phyloP scores from a whole-genome alignment of 176 grass and related monocot genomes.

The Triticum urartu region DNA sequence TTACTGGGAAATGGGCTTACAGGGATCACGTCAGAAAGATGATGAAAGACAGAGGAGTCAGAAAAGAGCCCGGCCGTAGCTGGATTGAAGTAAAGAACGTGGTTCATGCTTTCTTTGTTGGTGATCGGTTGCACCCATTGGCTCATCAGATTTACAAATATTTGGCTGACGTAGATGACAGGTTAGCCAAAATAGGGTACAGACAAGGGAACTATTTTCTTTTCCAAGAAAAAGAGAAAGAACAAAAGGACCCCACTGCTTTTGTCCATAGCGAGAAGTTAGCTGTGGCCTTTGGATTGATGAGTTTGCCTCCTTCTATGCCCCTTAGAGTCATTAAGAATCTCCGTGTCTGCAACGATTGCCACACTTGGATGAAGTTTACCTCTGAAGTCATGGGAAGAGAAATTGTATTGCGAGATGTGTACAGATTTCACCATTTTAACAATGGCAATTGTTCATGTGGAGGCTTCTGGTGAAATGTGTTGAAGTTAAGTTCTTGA shows the following conservation, averaged over 20 bases:
- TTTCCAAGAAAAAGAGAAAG: slow-evolving; percentile 62
- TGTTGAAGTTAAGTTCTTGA: neutral
- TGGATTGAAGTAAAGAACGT: slow-evolving; percentile 60
- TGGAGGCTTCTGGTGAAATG: slow-evolving; percentile 65
- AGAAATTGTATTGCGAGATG: slow-evolving; percentile 63
- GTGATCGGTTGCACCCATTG: slow-evolving; percentile 53
- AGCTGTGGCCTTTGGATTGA: slow-evolving; percentile 59
- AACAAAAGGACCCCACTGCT: slow-evolving; percentile 41
- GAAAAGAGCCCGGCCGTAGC: slow-evolving; percentile 62
- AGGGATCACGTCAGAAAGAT: slow-evolving; percentile 78
- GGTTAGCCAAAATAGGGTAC: slow-evolving; percentile 58
- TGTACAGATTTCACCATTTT: slow-evolving; percentile 84
- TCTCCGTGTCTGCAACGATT: slow-evolving; percentile 63
- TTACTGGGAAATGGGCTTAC: slow-evolving; percentile 52
- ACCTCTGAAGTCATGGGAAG: slow-evolving; percentile 35
- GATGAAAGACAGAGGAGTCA: slow-evolving; percentile 70
- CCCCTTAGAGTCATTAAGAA: slow-evolving; percentile 76
- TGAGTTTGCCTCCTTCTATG: slow-evolving; percentile 40
- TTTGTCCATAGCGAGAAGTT: slow-evolving; percentile 67
- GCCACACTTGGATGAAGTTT: slow-evolving; percentile 74
- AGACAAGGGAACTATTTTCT: slow-evolving; percentile 48
- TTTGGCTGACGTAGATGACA: slow-evolving; percentile 46
- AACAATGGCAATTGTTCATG: slow-evolving; percentile 57
- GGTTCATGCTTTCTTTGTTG: slow-evolving; percentile 71
- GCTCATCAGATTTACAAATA: slow-evolving; percentile 51